Evolutionary conservation across 2,329 filamentous ascomycete species (phyloP), one percentile per base, ranked within the genome.

Genomic region (Pseudogymnoascus sp.): DNA sequence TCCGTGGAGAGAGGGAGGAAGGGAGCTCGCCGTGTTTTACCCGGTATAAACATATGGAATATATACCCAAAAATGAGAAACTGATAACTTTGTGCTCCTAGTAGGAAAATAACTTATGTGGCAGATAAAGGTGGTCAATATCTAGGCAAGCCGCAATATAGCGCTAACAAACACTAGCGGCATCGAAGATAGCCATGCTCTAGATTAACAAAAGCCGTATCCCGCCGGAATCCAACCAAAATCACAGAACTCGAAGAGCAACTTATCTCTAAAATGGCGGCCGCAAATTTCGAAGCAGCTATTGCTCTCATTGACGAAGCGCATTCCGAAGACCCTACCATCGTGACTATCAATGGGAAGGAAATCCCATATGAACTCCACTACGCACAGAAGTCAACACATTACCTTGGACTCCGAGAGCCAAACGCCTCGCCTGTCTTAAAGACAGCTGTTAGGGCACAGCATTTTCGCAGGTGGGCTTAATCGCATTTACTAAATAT

Each of bases 371-470:
- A 91, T 75, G 91, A 95, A 75, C 84, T 93, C 1, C 86, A 91
- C 77, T 95, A 95, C 73, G 90, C 91, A 5, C 80, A 82, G 60
- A 86, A 91, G 74, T 92, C 92, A 88, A 91, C 88, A 60, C 76
- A 78, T 33, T 94, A 89, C 80, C 85, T 96, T 33, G 72, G 78
- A 7, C 76, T 80, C 14, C 84, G 86, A 66, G 75, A 76, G 7
- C 85, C 89, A 0, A 68, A 78, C 28, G 86, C 90, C 1, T 85
- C 87, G 1, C 85, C 87, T 1, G 75, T 83, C 23, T 79, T 96
- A 62, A 84, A 84, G 66, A 80, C 94, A 56, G 91, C 91, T 16
- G 88, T 92, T 67, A 86, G 90, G 67, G 91, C 90, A 10, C 91
- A 95, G 74, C 91, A 96, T 75, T 90, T 95, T 70, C 84, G 87